These are phyloP conservation scores for Naganishia kalamii DNA, from an alignment of 768 basidiomycete species.

Conservation along the genomic window DNA sequence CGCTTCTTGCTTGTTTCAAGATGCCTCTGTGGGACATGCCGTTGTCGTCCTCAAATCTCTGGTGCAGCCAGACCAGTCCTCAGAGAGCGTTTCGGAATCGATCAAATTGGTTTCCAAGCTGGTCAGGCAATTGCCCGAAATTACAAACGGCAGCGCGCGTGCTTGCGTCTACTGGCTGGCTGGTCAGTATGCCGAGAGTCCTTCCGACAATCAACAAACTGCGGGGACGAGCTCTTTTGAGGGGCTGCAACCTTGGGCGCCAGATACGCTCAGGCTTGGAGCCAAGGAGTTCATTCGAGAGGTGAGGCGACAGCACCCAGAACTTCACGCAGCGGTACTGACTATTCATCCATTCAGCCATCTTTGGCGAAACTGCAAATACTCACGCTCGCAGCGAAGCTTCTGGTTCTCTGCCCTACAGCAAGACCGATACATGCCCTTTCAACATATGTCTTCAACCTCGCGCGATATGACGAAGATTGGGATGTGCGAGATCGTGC, in stretches of 20 bases:
- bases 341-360: conserved; percentile 49
- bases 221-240: neutral
- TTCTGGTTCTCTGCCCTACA: conserved; percentile 59
- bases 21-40: conserved; percentile 68
- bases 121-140: conserved; percentile 68
- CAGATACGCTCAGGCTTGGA: conserved; percentile 77
- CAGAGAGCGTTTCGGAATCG: conserved; percentile 43
- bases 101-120: conserved; percentile 69
- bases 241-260: conserved; percentile 63
- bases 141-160: conserved; percentile 69
- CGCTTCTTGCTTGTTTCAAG: conserved; percentile 48
- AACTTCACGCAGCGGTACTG: neutral
- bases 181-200: conserved; percentile 67
- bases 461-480: conserved; percentile 79
- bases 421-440: conserved; percentile 44
- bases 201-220: conserved; percentile 31
- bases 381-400: conserved; percentile 77
- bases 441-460: conserved; percentile 62
- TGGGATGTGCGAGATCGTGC: conserved; percentile 89
- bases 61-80: conserved; percentile 61
- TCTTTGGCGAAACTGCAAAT: conserved; percentile 72
- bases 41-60: conserved; percentile 80
- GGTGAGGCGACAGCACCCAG: conserved; percentile 48
- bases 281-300: conserved; percentile 68
- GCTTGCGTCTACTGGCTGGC: conserved; percentile 90